These are phyloP conservation scores for Phytopythium montanum DNA, from an alignment of 352 stramenopile genomes.

Conservation along the genomic window DNA sequence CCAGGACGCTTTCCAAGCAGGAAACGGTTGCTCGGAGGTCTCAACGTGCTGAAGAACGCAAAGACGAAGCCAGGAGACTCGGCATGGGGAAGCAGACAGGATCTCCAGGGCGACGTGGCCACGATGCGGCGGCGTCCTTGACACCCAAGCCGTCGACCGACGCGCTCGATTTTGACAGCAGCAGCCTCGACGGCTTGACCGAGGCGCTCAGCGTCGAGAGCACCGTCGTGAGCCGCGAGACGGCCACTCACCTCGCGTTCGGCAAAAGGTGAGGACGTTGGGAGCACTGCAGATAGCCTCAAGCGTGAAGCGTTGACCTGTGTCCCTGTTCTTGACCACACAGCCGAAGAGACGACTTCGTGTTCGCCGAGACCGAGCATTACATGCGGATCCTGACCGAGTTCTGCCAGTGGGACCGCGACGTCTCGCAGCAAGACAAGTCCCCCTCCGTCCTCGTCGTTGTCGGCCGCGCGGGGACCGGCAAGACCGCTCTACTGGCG, in stretches of 20 bases:
- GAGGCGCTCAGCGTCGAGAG: slow-evolving; percentile 36
- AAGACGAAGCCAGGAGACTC: background rate
- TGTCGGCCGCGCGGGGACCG: slow-evolving; percentile 54
- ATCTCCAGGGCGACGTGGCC: background rate
- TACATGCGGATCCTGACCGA: slow-evolving; percentile 70
- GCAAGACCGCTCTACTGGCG: slow-evolving; percentile 73
- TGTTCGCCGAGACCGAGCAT: slow-evolving; percentile 53
- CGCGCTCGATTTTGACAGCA: slow-evolving; percentile 18
- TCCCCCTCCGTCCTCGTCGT: slow-evolving; percentile 52
- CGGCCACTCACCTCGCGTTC: slow-evolving; percentile 67
- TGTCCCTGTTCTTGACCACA: background rate
- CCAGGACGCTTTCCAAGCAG: background rate
- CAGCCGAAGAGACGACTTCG: slow-evolving; percentile 66
- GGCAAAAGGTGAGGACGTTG: slow-evolving; percentile 38
- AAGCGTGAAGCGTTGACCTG: background rate
- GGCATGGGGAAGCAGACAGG: slow-evolving; percentile 4
- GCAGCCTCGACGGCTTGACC: slow-evolving; percentile 11
- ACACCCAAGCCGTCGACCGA: background rate
- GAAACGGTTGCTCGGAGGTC: background rate
- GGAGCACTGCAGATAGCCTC: background rate
- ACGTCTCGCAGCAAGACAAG: slow-evolving; percentile 9
- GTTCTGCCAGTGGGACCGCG: slow-evolving; percentile 49
- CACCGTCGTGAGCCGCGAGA: slow-evolving; percentile 69
- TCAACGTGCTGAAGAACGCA: background rate
- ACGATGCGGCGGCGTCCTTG: background rate